A percentile compares a stretch with the other conserved stretches of the same genome.
These are phyloP conservation scores for Hypholoma sublateritium DNA, from an alignment of 768 basidiomycete genomes.

Conservation along the genomic window DNA sequence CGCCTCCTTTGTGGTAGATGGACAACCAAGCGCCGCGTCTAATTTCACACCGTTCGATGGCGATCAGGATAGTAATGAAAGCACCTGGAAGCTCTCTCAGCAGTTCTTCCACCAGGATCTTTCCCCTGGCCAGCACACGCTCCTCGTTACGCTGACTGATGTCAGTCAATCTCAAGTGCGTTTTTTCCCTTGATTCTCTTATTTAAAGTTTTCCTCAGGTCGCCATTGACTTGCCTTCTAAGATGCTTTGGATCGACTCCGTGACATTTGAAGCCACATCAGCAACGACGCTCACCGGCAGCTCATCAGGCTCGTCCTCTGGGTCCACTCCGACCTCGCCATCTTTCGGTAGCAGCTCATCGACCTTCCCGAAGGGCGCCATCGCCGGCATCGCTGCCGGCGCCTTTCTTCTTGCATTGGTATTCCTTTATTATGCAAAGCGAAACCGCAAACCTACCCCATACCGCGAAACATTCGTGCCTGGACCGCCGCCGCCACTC, in stretches of 20 bases:
- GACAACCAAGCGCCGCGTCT: not conserved
- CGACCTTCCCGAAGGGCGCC: not conserved
- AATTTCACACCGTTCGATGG: slow-evolving; percentile 7
- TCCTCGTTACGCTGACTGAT: slow-evolving; percentile 1
- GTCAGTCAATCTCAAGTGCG: slow-evolving; percentile 4
- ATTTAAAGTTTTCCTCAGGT: too few relatives aligned
- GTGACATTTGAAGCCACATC: not conserved
- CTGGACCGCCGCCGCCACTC: not conserved
- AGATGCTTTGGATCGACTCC: slow-evolving; percentile 9
- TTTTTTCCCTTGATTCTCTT: not conserved
- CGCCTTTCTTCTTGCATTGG: not conserved
- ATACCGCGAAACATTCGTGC: too few relatives aligned
- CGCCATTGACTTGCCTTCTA: not conserved
- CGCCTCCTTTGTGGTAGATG: slow-evolving; percentile 14
- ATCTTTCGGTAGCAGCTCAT: not conserved
- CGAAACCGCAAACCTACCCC: too few relatives aligned
- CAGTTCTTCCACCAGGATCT: slow-evolving; percentile 7
- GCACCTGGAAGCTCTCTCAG: slow-evolving; percentile 2
- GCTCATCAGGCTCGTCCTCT: not conserved
- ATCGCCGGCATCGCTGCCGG: slow-evolving; percentile 2
- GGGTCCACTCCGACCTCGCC: not conserved
- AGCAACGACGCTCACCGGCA: not conserved
- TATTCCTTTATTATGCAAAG: not conserved
- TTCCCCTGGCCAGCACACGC: slow-evolving; percentile 1
- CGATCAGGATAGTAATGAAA: not conserved